Evolutionary conservation across 2,329 filamentous ascomycete genomes (phyloP).

Genomic region (Fusarium sp.): DNA sequence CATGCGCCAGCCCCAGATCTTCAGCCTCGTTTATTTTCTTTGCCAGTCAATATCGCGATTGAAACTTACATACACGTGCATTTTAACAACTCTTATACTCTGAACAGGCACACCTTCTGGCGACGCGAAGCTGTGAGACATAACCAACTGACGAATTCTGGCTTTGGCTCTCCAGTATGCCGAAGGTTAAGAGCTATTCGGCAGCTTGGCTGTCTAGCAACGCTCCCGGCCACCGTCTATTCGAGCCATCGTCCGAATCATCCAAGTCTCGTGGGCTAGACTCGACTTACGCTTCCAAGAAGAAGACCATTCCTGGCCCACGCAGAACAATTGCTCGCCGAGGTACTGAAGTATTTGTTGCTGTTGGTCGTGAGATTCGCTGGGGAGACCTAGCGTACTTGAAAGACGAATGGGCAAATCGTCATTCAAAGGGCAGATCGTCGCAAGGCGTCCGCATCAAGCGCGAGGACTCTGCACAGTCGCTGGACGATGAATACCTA

Average conservation of each 20-base stretch:
- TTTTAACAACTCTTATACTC: neutral
- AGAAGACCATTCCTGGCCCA: constrained; percentile 61
- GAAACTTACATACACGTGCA: neutral
- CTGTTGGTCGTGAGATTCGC: constrained; percentile 87
- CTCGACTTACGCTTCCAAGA: constrained; percentile 58
- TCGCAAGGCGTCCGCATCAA: constrained; percentile 58
- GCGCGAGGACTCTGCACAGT: constrained; percentile 59
- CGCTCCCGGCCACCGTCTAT: constrained; percentile 82
- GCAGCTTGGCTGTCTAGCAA: constrained; percentile 87
- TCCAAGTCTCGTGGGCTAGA: constrained; percentile 55
- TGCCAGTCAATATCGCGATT: constrained; percentile 20
- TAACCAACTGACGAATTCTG: constrained; percentile 5
- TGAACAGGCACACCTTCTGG: neutral
- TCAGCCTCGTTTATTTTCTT: constrained; percentile 41
- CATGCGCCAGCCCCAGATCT: constrained; percentile 35
- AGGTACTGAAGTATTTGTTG: constrained; percentile 89
- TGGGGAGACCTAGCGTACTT: constrained; percentile 88
- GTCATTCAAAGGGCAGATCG: constrained; percentile 48
- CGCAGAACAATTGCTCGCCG: constrained; percentile 80
- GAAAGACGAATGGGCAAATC: constrained; percentile 68
- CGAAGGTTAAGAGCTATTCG: constrained; percentile 85
- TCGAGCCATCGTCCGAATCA: constrained; percentile 64
- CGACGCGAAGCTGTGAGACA: constrained; percentile 29
- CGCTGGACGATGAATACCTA: constrained; percentile 52
- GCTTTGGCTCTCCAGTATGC: constrained; percentile 67